A percentile compares a stretch with the other conserved stretches of the same genome.
Conservation (phyloP, 2,329 filamentous ascomycete genomes). For the Verticillium albo-atrum region DNA sequence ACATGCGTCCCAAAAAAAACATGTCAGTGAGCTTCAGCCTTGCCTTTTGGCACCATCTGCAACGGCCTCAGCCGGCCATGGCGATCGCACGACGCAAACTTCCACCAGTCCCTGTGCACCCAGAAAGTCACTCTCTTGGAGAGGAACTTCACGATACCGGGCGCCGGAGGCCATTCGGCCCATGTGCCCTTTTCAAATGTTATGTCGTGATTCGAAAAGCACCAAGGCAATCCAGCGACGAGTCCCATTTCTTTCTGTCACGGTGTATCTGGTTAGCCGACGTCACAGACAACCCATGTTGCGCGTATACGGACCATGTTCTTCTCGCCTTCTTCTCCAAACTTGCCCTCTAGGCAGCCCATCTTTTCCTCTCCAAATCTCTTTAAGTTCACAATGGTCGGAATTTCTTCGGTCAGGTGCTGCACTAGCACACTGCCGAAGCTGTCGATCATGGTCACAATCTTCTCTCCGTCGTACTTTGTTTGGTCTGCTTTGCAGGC, state of each 20-base stretch:
- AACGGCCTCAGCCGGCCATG: constrained; percentile 16
- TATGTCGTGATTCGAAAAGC: constrained; percentile 16
- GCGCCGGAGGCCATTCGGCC: constrained; percentile 21
- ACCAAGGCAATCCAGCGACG: constrained; percentile 11
- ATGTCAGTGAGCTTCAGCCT: neutral
- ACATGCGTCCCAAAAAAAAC: no score
- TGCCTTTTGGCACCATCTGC: constrained; percentile 15
- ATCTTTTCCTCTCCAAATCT: constrained; percentile 18
- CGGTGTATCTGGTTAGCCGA: neutral
- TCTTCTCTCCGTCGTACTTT: constrained; percentile 19
- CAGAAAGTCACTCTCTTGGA: constrained; percentile 12
- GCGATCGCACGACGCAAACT: constrained; percentile 20
- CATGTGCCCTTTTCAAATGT: constrained; percentile 18
- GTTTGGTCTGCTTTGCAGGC: constrained; percentile 11
- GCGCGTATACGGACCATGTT: constrained; percentile 14
- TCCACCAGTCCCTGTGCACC: constrained; percentile 15
- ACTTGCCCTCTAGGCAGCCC: constrained; percentile 8
- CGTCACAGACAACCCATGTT: no score
- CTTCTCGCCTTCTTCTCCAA: constrained; percentile 12
- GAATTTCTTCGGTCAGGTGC: constrained; percentile 28
- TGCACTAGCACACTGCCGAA: constrained; percentile 22
- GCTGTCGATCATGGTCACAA: constrained; percentile 21
- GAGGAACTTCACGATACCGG: constrained; percentile 14
- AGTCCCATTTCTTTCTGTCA: constrained; percentile 15
- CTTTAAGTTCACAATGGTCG: constrained; percentile 20